These are phyloP conservation scores for Papiliotrema nemorosa DNA, from an alignment of 1,284 basidiomycete species.

Conservation along the genomic window DNA sequence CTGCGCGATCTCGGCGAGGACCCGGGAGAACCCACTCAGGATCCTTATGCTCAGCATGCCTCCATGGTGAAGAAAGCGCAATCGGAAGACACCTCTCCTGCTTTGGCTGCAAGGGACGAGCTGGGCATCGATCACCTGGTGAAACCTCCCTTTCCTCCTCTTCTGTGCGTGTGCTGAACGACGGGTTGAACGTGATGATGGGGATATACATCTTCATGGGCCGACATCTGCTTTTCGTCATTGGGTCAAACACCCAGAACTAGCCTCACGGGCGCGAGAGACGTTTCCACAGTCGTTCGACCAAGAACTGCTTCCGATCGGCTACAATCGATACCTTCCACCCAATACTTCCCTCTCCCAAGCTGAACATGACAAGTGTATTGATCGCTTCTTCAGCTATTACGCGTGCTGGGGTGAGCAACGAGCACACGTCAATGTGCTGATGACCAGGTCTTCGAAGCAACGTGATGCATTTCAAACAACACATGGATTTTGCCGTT, in stretches of 20 bases:
- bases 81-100: neutral
- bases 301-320: conserved; percentile 4
- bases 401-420: conserved; percentile 30
- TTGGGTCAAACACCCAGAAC: conserved; percentile 19
- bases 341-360: conserved; percentile 16
- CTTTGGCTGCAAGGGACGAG: too few species aligned
- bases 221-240: conserved; percentile 30
- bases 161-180: too few species aligned
- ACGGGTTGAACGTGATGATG: conserved; percentile 23
- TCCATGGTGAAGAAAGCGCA: neutral
- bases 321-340: conserved; percentile 23
- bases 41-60: neutral
- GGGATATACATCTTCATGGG: conserved; percentile 26
- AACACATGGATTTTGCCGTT: conserved; percentile 20
- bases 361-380: conserved; percentile 20
- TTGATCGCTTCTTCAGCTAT: conserved; percentile 27
- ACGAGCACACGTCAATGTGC: neutral
- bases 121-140: conserved; percentile 16
- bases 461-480: conserved; percentile 20
- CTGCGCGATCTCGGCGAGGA: conserved; percentile 21
- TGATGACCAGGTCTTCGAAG: conserved; percentile 22
- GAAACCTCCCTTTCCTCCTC: neutral
- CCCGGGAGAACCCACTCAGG: neutral
- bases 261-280: too few species aligned
- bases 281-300: too few species aligned